Evolutionary conservation across 208 protist species (phyloP).

Genomic region (Angomonas ambiguus): DNA sequence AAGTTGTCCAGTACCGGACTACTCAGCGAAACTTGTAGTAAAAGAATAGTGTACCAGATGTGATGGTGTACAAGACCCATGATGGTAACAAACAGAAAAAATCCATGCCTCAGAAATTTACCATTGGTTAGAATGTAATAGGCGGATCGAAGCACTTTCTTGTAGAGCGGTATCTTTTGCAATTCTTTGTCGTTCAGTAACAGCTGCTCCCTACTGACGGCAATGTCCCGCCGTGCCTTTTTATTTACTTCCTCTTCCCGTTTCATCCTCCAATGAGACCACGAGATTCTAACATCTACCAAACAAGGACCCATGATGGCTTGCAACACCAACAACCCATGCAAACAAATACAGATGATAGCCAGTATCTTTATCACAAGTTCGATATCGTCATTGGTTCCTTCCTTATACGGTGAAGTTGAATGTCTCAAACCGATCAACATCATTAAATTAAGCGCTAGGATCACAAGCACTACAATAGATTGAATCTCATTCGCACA

Average conservation of each 20-base stretch:
- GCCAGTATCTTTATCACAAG: slow-evolving; percentile 24
- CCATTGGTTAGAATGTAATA: slow-evolving; percentile 26
- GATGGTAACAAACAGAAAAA: slow-evolving; percentile 43
- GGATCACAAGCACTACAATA: slow-evolving; percentile 31
- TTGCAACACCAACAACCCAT: slow-evolving; percentile 32
- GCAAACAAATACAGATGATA: slow-evolving; percentile 34
- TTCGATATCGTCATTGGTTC: slow-evolving; percentile 21
- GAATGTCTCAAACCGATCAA: slow-evolving; percentile 32
- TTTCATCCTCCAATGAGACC: slow-evolving; percentile 28
- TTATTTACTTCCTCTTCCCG: slow-evolving; percentile 24
- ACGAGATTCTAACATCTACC: slow-evolving; percentile 36
- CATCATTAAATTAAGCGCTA: slow-evolving; percentile 52
- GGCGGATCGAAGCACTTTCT: slow-evolving; percentile 15
- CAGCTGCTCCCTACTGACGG: slow-evolving; percentile 19
- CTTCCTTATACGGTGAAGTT: slow-evolving; percentile 30
- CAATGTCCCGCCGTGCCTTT: slow-evolving; percentile 28
- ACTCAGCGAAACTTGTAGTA: slow-evolving; percentile 49
- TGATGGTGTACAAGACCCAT: slow-evolving; percentile 50
- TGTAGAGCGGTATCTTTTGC: slow-evolving; percentile 12
- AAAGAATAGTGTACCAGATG: slow-evolving; percentile 60
- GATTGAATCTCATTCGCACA: slow-evolving; percentile 31
- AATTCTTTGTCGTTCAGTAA: slow-evolving; percentile 17
- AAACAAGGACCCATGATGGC: slow-evolving; percentile 30
- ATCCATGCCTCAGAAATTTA: slow-evolving; percentile 25
- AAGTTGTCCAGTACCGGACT: slow-evolving; percentile 44